Base-by-base conservation (phyloP, 2,329 filamentous ascomycete genomes). In the Elsinoe perseae region DNA sequence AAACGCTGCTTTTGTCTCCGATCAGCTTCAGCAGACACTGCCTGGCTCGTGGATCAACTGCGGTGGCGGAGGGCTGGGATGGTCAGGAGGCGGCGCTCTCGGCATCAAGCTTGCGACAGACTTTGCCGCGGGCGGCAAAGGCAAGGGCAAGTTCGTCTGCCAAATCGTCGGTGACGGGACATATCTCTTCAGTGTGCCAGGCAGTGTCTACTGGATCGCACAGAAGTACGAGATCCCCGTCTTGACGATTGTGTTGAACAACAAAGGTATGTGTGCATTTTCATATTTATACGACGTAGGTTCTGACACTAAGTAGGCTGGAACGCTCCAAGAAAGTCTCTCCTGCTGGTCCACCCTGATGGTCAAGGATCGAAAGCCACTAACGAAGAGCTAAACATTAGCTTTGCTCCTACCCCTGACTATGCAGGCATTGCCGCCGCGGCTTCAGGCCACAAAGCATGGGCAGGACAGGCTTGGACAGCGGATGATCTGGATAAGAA, bases 21-120 rank as follows among this genome's bases (percentile, higher is more conserved):
- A 93, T 61, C 86, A 90, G 61, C 72, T 93, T 6, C 82, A 83
- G 63, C 78, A 82, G 2, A 83, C 78, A 0, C 65, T 82, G 0
- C 87, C 87, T 0, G 86, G 86, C 0, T 83, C 81, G 0, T 90
- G 85, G 85, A 82, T 92, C 64, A 91, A 90, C 68, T 91, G 87
- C 66, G 87, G 87, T 1, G 87, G 85, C 0, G 87, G 86, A 12
- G 88, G 88, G 1, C 80, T 92, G 0, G 87, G 87, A 1, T 92
- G 87, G 87, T 87, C 83, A 9, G 87, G 87, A 12, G 87, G 88
- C 12, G 87, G 65, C 14, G 84, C 85, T 0, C 69, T 92, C 2
- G 88, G 87, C 1, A 84, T 91, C 65, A 90, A 91, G 67, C 77
- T 92, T 6, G 88, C 86, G 0, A 76, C 77, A 0, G 78, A 84